phyloP scores from a whole-genome alignment of 2,329 filamentous ascomycete genomes.

The Fusarium pseudograminearum region DNA sequence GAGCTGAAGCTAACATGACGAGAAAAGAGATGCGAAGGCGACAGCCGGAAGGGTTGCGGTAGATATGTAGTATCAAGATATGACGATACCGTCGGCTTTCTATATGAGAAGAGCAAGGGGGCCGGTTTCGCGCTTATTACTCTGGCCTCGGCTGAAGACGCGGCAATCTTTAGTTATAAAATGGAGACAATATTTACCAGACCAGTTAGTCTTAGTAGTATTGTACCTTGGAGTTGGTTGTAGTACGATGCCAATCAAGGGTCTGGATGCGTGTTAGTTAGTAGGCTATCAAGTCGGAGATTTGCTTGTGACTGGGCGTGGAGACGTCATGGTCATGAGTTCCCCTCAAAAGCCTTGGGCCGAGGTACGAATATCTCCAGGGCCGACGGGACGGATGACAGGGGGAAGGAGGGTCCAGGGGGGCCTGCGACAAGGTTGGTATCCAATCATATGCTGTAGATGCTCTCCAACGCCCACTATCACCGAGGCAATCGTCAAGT shows the following conservation, averaged over 20 bases:
- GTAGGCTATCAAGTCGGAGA: not conserved
- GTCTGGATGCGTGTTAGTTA: slow-evolving; percentile 1
- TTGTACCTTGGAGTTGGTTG: not conserved
- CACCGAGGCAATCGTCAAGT: slow-evolving; percentile 34
- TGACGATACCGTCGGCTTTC: slow-evolving; percentile 27
- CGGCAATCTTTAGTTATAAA: slow-evolving; percentile 25
- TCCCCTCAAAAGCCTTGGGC: slow-evolving; percentile 46
- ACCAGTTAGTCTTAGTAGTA: not conserved
- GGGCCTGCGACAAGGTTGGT: not conserved
- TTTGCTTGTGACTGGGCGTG: slow-evolving; percentile 38
- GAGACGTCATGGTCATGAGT: slow-evolving; percentile 38
- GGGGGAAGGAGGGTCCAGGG: not conserved
- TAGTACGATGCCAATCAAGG: not conserved
- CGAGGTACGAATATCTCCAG: slow-evolving; percentile 40
- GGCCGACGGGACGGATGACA: slow-evolving; percentile 22
- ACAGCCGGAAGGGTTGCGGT: slow-evolving; percentile 2
- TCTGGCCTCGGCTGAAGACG: slow-evolving; percentile 37
- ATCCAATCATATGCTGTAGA: slow-evolving; percentile 13
- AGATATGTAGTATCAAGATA: slow-evolving; percentile 19
- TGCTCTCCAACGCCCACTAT: slow-evolving; percentile 9
- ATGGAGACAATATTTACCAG: slow-evolving; percentile 2
- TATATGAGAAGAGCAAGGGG: slow-evolving; percentile 29
- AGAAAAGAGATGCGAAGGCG: slow-evolving; percentile 9
- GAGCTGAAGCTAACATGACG: slow-evolving; percentile 54
- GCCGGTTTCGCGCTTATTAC: slow-evolving; percentile 33